Percentiles rank a stretch among this genome's conserved stretches.
phyloP scores from a whole-genome alignment of 2,329 filamentous ascomycete species.

The Fusarium pininemorale region DNA sequence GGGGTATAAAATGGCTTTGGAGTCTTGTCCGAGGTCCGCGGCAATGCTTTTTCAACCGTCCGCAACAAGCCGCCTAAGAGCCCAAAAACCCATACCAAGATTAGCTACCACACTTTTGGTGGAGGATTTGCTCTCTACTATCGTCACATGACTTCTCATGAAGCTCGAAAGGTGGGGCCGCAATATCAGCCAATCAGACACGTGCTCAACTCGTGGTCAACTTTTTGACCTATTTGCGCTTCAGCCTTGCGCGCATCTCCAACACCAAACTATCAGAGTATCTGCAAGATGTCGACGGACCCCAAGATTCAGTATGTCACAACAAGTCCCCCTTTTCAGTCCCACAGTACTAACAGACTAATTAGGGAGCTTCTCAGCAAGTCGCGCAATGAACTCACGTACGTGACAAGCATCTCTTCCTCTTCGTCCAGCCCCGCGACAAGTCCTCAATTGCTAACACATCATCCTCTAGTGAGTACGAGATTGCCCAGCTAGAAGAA shows the following conservation, averaged over 20 bases:
- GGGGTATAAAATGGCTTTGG: constrained; percentile 25
- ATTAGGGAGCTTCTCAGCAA: constrained; percentile 86
- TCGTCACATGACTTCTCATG: constrained; percentile 34
- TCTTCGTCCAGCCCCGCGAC: constrained; percentile 21
- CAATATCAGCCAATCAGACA: constrained; percentile 42
- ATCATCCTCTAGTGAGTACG: constrained; percentile 76
- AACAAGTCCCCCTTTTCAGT: neutral
- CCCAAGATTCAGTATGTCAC: constrained; percentile 74
- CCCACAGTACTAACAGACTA: constrained; percentile 41
- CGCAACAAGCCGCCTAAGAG: constrained; percentile 37
- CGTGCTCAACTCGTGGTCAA: constrained; percentile 27
- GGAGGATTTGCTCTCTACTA: neutral
- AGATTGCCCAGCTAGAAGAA: constrained; percentile 76
- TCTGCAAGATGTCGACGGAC: constrained; percentile 64
- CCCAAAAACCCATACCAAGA: constrained; percentile 28
- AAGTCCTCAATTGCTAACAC: constrained; percentile 28
- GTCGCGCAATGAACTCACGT: constrained; percentile 91
- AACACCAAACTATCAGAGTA: constrained; percentile 25
- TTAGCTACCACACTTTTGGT: constrained; percentile 34
- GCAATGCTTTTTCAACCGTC: constrained; percentile 48
- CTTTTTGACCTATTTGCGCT: constrained; percentile 47
- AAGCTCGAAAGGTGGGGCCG: neutral
- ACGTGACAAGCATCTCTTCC: constrained; percentile 50
- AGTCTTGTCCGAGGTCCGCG: constrained; percentile 38
- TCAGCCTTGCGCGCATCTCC: constrained; percentile 48